phyloP scores from a whole-genome alignment of 257 asterid species.

The Primulina huaijiensis region DNA sequence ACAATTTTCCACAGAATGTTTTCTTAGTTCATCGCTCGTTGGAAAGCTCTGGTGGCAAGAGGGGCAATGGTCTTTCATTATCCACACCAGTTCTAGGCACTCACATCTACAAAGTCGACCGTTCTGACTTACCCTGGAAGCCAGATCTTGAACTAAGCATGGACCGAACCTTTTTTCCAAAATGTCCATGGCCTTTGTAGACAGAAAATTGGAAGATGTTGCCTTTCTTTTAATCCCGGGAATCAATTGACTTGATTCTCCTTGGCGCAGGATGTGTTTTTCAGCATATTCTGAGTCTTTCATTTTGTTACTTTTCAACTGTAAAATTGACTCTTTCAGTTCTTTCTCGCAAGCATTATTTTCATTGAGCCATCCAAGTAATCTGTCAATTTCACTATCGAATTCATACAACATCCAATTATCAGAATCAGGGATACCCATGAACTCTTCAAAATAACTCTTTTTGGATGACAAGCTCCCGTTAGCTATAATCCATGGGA shows the following conservation, averaged over 20 bases:
- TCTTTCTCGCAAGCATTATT: slow-evolving; percentile 66
- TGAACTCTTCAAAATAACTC: slow-evolving; percentile 41
- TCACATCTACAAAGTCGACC: slow-evolving; percentile 61
- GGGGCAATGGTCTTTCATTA: slow-evolving; percentile 60
- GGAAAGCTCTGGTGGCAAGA: slow-evolving; percentile 74
- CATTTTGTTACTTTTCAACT: slow-evolving; percentile 47
- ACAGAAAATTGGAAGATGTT: slow-evolving; percentile 38
- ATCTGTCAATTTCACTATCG: slow-evolving; percentile 56
- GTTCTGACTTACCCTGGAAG: slow-evolving; percentile 30
- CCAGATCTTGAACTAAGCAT: slow-evolving; percentile 36
- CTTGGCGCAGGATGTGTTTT: slow-evolving; percentile 37
- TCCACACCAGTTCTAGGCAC: slow-evolving; percentile 81
- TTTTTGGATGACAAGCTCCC: slow-evolving; percentile 42
- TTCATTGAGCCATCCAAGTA: slow-evolving; percentile 75
- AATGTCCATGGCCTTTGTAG: slow-evolving; percentile 55
- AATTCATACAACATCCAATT: slow-evolving; percentile 73
- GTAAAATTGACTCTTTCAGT: slow-evolving; percentile 65
- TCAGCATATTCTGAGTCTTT: slow-evolving; percentile 38
- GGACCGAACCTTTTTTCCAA: slow-evolving; percentile 54
- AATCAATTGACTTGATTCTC: slow-evolving; percentile 19
- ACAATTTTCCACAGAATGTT: slow-evolving; percentile 62
- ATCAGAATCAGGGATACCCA: slow-evolving; percentile 46
- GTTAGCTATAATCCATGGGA: slow-evolving; percentile 64
- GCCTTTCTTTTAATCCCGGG: slow-evolving; percentile 26
- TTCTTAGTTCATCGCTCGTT: slow-evolving; percentile 42